These are phyloP conservation scores for Cyberlindnera samutprakarnensis DNA, from an alignment of 805 yeast genomes.

Conservation along the genomic window DNA sequence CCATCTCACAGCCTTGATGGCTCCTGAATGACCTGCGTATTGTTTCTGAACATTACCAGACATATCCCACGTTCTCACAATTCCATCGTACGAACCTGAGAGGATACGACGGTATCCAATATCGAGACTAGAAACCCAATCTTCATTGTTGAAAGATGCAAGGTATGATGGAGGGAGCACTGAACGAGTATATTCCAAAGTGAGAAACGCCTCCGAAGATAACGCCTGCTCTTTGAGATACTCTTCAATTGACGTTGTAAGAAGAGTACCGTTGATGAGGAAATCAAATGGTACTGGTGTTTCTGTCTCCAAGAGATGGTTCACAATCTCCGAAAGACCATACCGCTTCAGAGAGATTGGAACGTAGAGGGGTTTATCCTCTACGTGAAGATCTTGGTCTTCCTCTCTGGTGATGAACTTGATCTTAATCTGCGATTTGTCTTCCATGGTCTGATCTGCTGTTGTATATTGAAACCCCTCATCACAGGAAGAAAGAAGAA, in stretches of 20 bases:
- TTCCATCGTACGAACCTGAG: slow-evolving; percentile 91
- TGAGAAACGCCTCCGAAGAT: slow-evolving; percentile 72
- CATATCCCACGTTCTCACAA: slow-evolving; percentile 81
- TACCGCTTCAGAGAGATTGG: slow-evolving; percentile 82
- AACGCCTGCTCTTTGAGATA: slow-evolving; percentile 71
- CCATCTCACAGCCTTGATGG: slow-evolving; percentile 80
- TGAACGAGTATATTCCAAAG: slow-evolving; percentile 85
- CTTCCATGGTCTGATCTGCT: slow-evolving; percentile 14
- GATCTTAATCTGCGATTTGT: slow-evolving; percentile 66
- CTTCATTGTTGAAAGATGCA: slow-evolving; percentile 85
- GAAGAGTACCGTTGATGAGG: slow-evolving; percentile 73
- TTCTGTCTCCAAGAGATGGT: slow-evolving; percentile 63
- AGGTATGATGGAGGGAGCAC: slow-evolving; percentile 90
- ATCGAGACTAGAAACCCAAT: slow-evolving; percentile 80
- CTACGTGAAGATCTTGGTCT: slow-evolving; percentile 64
- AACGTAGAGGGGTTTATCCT: slow-evolving; percentile 79
- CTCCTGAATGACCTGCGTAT: slow-evolving; percentile 81
- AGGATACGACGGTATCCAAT: slow-evolving; percentile 45
- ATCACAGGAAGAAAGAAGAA: no score
- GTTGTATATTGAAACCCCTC: no score
- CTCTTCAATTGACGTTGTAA: slow-evolving; percentile 73
- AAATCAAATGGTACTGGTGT: slow-evolving; percentile 87
- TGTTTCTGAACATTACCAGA: slow-evolving; percentile 77
- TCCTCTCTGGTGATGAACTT: slow-evolving; percentile 82
- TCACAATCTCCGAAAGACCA: slow-evolving; percentile 92